Evolutionary conservation across 1,139 yeast species (phyloP), one percentile per base, ranked within the genome.

Genomic region (Ogataea hybrid): DNA sequence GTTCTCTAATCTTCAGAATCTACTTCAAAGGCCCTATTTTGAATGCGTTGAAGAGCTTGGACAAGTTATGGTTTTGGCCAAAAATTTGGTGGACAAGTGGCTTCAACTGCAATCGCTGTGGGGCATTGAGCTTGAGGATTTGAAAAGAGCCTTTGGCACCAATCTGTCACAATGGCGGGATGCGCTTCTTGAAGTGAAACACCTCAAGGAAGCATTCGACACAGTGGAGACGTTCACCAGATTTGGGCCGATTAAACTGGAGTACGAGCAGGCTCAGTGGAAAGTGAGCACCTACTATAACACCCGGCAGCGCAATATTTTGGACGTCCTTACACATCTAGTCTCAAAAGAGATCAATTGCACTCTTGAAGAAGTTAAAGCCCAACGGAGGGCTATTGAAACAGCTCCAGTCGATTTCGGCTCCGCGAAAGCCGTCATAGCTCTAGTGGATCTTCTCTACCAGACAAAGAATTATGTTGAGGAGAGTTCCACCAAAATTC

Each of bases 231-330:
- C 70, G 0, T 52, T 52, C 3, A 61, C 61, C 28, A 35, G 31
- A 1, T 67, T 79, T 59, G 81, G 84, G 0, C 48, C 61, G 2
- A 49, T 77, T 21, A 50, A 64, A 5, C 51, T 70, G n/a, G 70
- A 75, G 34, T 80, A 72, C 54, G 67, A 72, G 4, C 71, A 73
- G 14, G 81, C 82, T 1, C 84, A 81, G 51, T 63, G 75, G 1
- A 66, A 79, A 39, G 71, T 81, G 10, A 70, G 69, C 32, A 59
- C 79, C 5, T 77, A 75, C 52, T 84, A 77, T 61, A 85, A 79
- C 41, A 51, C 59, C 1, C 81, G 85, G 75, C 84, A 80, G 48
- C 69, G 63, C 32, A 72, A 69, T 1, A 56, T 83, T 3, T 48
- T 77, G 6, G 51, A 56, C 1, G 62, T 61, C 15, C 82, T 84